Evolutionary conservation across 495 filamentous ascomycete species (phyloP), one percentile per base, ranked within the genome.

Genomic region (Choiromyces venosus): DNA sequence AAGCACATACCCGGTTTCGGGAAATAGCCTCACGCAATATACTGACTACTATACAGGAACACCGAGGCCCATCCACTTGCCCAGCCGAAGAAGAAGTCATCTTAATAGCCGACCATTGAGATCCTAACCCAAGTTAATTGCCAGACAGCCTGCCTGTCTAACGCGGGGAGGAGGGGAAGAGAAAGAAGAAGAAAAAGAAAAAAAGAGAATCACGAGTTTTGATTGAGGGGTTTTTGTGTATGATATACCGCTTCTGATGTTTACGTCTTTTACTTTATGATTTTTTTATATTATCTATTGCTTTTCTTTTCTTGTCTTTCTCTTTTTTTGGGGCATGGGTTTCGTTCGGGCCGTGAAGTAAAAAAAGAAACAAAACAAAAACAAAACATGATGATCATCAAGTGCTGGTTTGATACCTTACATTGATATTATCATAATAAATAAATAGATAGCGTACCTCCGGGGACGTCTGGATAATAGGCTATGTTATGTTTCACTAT

Each of bases 51-150:
- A 61, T 83, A 16, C 74, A 86, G 74, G 40, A 93, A 92, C 79
- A 93, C 91, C 8, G 91, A 93, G 82, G 91, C 91, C 19, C 91
- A 93, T 84, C 88, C 91, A 4, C 87, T 93, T 25, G 88, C 83
- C 74, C 84, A 88, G 67, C 84, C 87, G 36, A 74, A 42, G 5
- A 71, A 77, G 29, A 70, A 74, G 39, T 66, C 65, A n/a, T 68
- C 66, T 67, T 39, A 36, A 44, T 69, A 19, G 56, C 18, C 68
- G 19, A 12, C 38, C 56, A 25, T 65, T 66, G 37, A n/a, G 36
- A 44, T 65, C 44, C 18, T 33, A 10, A 29, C 42, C 9, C 64
- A 66, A 6, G 18, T 61, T 66, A 65, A 18, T 25, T 73, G 69
- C 56, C n/a, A n/a, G n/a, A n/a, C n/a, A n/a, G n/a, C n/a, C 37